Conservation (phyloP, 768 basidiomycete genomes). For the Russula sp. region DNA sequence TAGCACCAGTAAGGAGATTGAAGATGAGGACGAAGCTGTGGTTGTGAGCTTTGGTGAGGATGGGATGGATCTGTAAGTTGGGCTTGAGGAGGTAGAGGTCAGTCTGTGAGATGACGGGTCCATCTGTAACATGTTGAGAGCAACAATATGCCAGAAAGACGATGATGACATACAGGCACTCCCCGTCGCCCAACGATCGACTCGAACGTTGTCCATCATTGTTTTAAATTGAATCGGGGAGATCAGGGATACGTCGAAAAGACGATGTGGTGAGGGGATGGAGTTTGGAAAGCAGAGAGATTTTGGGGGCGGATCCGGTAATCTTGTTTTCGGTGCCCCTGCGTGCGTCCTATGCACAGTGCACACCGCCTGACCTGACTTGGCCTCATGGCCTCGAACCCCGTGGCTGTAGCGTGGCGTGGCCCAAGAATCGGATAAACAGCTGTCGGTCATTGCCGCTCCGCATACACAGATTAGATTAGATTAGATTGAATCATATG, state of each 20-base stretch:
- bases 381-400: background rate
- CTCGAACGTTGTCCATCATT: conserved; percentile 19
- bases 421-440: no score
- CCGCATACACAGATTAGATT: background rate
- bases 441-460: background rate
- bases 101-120: conserved; percentile 70
- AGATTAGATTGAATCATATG: conserved; percentile 21
- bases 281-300: no score
- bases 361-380: no score
- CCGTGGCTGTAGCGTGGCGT: background rate
- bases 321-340: no score
- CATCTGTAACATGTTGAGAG: conserved; percentile 41
- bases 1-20: conserved; percentile 59
- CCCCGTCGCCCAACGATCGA: conserved; percentile 18
- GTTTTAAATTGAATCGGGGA: background rate
- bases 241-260: background rate
- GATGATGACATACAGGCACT: conserved; percentile 12
- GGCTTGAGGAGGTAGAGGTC: conserved; percentile 73
- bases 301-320: no score
- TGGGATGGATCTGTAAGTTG: conserved; percentile 65
- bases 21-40: conserved; percentile 58
- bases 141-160: background rate
- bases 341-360: background rate
- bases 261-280: background rate
- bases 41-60: conserved; percentile 42